Evolutionary conservation across 495 filamentous ascomycete species (phyloP), one percentile per base, ranked within the genome.

Genomic region (Cryomyces minteri): DNA sequence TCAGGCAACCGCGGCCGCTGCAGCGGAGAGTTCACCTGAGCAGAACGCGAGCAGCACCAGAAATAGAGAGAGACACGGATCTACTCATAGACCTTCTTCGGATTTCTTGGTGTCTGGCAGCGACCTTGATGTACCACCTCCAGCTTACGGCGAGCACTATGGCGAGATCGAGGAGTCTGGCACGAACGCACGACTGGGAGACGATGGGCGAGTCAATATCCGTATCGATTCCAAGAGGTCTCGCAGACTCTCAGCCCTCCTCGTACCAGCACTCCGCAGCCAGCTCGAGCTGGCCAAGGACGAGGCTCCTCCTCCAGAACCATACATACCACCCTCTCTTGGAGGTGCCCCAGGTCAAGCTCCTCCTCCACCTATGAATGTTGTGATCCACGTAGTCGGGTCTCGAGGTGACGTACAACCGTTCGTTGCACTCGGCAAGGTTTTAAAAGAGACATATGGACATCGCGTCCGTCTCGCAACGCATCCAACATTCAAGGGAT

Each of bases 131-230:
- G 49, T 55, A 5, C 62, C 68, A 9, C 70, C 67, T 31, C 70
- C 71, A 6, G 67, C 64, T 2, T 77, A 71, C 48, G 65, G 69
- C 12, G 67, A 68, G 38, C 50, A 48, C 32, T 66, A 65, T 46
- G 69, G 71, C 32, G 54, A 66, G 32, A 59, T 77, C 12, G 60
- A 68, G 18, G 57, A 71, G 48, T 65, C 58, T 11, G 62, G 71
- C 49, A 73, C 74, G 5, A 62, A 66, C 43, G 73, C 73, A 5
- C 57, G 57, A 14, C 56, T 77, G 39, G 61, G 64, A 68, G 73
- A 70, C 50, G 79, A 83, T 60, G 82, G 80, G 11, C 76, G 82
- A 32, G 67, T 86, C 49, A 71, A 84, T 51, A 85, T 88, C 62
- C 76, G 77, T 46, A 80, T 87, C 57, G 72, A 75, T 49, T 69